These are phyloP conservation scores for Tubosaeta brunneosetosa DNA, from an alignment of 768 basidiomycete species.

Conservation along the genomic window DNA sequence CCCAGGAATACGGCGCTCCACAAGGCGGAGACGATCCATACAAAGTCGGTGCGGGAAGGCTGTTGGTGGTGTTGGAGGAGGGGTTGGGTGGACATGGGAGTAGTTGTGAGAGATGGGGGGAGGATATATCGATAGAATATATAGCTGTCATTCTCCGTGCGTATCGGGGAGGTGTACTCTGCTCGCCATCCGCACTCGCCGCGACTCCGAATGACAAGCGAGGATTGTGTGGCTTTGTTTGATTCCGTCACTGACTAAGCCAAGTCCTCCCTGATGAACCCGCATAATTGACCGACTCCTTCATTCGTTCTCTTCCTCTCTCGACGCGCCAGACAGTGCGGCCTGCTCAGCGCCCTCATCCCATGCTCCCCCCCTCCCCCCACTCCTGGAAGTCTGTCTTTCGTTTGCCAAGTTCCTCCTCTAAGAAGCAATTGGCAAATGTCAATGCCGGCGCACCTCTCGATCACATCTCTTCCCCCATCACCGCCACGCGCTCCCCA, in stretches of 20 bases:
- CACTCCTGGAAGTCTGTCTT: slow-evolving; percentile 68
- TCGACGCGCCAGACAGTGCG: slow-evolving; percentile 2
- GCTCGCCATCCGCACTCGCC: slow-evolving; percentile 11
- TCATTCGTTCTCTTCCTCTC: background rate
- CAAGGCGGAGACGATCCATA: slow-evolving; percentile 70
- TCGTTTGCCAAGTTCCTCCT: slow-evolving; percentile 62
- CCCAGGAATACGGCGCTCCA: slow-evolving; percentile 84
- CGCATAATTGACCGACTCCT: background rate
- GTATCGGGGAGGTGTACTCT: slow-evolving; percentile 14
- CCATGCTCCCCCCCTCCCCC: background rate
- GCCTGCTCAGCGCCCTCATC: slow-evolving; percentile 23
- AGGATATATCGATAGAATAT: slow-evolving; percentile 13
- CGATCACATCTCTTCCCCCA: slow-evolving; percentile 36
- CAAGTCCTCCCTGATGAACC: background rate
- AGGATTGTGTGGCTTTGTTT: background rate
- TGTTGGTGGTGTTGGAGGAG: slow-evolving; percentile 39
- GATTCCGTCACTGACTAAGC: background rate
- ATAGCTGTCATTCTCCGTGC: slow-evolving; percentile 32
- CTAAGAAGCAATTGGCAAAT: slow-evolving; percentile 47
- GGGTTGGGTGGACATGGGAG: slow-evolving; percentile 41
- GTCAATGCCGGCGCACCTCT: slow-evolving; percentile 38
- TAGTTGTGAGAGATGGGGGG: background rate
- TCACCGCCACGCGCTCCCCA: slow-evolving; percentile 38
- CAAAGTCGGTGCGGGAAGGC: slow-evolving; percentile 44
- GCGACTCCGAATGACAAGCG: background rate